These are phyloP conservation scores for Ganoderma multipileum DNA, from an alignment of 1,284 basidiomycete genomes.

Conservation along the genomic window DNA sequence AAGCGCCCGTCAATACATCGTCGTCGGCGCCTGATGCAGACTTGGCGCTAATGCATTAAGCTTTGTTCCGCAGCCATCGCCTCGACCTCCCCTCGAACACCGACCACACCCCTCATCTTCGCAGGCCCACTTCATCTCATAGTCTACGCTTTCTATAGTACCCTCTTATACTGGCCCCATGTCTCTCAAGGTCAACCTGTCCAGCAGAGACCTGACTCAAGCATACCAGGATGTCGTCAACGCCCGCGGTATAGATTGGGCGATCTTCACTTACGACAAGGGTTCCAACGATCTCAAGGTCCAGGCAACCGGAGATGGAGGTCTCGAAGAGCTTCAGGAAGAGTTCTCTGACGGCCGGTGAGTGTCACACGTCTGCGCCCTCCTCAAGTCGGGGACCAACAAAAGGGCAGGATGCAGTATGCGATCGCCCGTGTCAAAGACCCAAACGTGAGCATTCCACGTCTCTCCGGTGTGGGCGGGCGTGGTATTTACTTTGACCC, in stretches of 20 bases:
- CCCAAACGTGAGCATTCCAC: constrained; percentile 67
- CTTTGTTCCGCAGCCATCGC: neutral
- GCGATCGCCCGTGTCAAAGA: constrained; percentile 92
- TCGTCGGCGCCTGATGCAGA: neutral
- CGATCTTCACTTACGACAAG: constrained; percentile 86
- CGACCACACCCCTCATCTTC: neutral
- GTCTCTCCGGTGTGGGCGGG: constrained; percentile 3
- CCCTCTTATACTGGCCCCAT: constrained; percentile 43
- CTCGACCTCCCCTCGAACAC: constrained; percentile 1
- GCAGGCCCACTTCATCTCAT: neutral
- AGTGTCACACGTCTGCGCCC: constrained; percentile 31
- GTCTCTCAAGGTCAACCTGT: constrained; percentile 81
- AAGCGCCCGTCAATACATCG: neutral
- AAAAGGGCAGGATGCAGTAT: constrained; percentile 82
- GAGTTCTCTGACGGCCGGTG: constrained; percentile 95
- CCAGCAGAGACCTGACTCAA: constrained; percentile 72
- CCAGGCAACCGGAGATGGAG: constrained; percentile 83
- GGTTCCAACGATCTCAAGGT: constrained; percentile 91
- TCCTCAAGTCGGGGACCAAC: constrained; percentile 9
- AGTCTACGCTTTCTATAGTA: neutral
- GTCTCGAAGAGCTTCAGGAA: constrained; percentile 91
- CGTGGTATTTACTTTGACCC: constrained; percentile 3
- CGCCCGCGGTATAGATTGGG: constrained; percentile 83
- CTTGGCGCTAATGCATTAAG: neutral
- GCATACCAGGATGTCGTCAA: constrained; percentile 86